Evolutionary conservation across 805 yeast genomes (phyloP).

Genomic region (Candida berthetii): DNA sequence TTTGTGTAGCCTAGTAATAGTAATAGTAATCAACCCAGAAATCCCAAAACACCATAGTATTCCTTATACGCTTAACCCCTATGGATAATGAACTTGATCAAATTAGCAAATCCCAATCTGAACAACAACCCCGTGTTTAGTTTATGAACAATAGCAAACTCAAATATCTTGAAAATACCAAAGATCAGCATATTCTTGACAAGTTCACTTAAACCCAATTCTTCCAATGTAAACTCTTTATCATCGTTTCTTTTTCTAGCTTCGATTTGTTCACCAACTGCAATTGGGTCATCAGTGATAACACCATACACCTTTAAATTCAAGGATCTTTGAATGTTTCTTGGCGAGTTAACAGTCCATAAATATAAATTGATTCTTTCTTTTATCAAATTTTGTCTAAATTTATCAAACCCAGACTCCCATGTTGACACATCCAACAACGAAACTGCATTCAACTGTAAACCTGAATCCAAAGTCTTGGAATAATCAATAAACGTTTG

Average conservation of each 20-base stretch:
- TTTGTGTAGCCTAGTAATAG: too few species aligned
- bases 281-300: constrained; percentile 33
- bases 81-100: too few species aligned
- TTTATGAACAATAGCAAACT: neutral
- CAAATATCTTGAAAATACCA: neutral
- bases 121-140: neutral
- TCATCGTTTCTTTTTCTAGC: neutral
- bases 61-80: too few species aligned
- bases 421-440: constrained; percentile 36
- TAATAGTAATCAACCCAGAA: too few species aligned
- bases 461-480: constrained; percentile 27
- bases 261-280: neutral
- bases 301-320: constrained; percentile 30
- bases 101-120: neutral
- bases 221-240: neutral
- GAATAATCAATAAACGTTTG: constrained; percentile 28
- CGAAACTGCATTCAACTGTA: constrained; percentile 54
- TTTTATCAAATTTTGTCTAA: constrained; percentile 22
- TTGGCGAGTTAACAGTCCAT: constrained; percentile 46
- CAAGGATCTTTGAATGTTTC: constrained; percentile 29
- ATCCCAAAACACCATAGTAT: too few species aligned
- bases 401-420: constrained; percentile 28
- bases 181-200: neutral
- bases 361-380: constrained; percentile 32
- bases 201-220: neutral